phyloP scores from a whole-genome alignment of 208 protist genomes.

The Porcisia deanei region DNA sequence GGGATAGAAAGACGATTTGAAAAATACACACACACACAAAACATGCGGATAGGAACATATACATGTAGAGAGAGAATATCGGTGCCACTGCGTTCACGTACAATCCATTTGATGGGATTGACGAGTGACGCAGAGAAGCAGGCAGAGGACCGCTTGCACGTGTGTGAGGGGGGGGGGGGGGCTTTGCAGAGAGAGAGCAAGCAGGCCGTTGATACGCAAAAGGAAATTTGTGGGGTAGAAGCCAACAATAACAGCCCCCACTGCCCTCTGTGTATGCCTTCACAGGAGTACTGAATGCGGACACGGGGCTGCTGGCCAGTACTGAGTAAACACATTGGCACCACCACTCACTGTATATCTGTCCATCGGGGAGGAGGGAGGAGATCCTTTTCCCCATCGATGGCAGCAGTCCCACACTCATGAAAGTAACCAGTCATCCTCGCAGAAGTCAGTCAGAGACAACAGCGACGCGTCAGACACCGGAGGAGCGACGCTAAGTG shows the following conservation, averaged over 20 bases:
- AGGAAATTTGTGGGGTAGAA: neutral
- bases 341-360: neutral
- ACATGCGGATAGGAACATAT: too few relatives aligned
- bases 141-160: neutral
- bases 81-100: too few relatives aligned
- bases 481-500: neutral
- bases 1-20: slow-evolving; percentile 22
- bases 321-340: neutral
- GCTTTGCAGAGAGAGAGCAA: neutral
- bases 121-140: neutral
- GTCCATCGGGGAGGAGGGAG: neutral
- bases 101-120: neutral
- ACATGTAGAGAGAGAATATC: too few relatives aligned
- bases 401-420: neutral
- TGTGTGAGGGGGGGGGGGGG: neutral
- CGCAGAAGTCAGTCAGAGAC: slow-evolving; percentile 48
- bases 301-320: neutral
- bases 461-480: slow-evolving; percentile 13
- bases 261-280: neutral
- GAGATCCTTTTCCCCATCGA: neutral
- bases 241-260: neutral
- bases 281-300: neutral
- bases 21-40: slow-evolving; percentile 4
- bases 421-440: slow-evolving; percentile 46
- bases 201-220: neutral